These are phyloP conservation scores for Vaccinium darrowii DNA, from an alignment of 148 eudicot genomes.

Conservation along the genomic window DNA sequence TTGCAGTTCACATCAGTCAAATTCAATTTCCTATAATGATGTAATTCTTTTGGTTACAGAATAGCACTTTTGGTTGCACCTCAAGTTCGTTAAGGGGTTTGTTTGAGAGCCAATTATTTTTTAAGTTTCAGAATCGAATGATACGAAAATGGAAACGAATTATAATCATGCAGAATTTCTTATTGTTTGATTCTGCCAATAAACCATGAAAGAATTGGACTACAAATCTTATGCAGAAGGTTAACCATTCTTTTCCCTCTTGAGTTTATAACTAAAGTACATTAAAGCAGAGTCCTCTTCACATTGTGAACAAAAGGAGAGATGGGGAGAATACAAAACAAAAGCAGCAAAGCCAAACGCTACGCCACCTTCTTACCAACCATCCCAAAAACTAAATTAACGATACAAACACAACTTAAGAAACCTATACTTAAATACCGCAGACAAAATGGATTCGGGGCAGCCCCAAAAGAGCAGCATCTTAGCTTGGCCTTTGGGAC, in stretches of 20 bases:
- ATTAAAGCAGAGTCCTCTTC: constrained; percentile 18
- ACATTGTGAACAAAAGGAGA: constrained; percentile 20
- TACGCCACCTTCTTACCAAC: constrained; percentile 36
- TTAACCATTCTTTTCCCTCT: not conserved
- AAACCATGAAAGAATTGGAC: constrained; percentile 14
- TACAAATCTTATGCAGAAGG: constrained; percentile 2
- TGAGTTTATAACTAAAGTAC: constrained; percentile 15
- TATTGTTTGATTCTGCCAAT: not conserved
- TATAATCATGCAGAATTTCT: not conserved
- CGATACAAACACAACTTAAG: constrained; percentile 15
- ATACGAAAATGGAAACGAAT: not conserved
- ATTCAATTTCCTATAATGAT: too few relatives aligned
- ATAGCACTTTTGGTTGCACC: too few relatives aligned
- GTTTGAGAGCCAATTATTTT: too few relatives aligned
- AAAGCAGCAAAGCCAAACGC: constrained; percentile 27
- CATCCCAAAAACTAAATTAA: constrained; percentile 29
- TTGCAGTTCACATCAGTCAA: too few relatives aligned
- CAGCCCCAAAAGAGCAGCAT: constrained; percentile 7
- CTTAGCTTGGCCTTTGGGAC: constrained; percentile 9
- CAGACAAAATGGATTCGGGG: constrained; percentile 25
- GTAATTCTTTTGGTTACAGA: too few relatives aligned
- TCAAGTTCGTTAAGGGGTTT: too few relatives aligned
- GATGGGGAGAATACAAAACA: constrained; percentile 32
- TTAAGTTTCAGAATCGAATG: too few relatives aligned
- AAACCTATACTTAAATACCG: constrained; percentile 30